phyloP scores from a whole-genome alignment of 2,329 filamentous ascomycete species.

The Neoscytalidium dimidiatum region DNA sequence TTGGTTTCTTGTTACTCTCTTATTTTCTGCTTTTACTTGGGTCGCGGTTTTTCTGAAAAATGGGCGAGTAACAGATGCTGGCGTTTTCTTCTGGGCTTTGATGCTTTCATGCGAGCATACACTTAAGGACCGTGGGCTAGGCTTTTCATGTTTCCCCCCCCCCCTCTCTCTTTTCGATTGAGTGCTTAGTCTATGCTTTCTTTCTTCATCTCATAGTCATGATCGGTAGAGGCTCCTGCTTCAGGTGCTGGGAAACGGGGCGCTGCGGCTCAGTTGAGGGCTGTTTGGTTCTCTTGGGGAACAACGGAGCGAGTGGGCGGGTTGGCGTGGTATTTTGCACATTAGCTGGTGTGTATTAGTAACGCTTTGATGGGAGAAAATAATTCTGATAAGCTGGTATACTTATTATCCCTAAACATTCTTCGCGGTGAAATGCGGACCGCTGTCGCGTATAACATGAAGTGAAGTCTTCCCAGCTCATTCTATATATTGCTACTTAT shows the following conservation, averaged over 20 bases:
- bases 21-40: background rate
- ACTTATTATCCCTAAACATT: no score
- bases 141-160: background rate
- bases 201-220: background rate
- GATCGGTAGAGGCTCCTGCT: background rate
- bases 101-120: background rate
- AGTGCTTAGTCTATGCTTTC: background rate
- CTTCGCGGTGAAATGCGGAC: no score
- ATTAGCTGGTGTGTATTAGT: constrained; percentile 12
- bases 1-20: background rate
- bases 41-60: background rate
- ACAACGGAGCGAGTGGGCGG: background rate
- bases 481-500: no score
- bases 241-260: background rate
- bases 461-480: no score
- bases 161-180: background rate
- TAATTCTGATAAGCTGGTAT: background rate
- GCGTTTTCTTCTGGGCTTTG: background rate
- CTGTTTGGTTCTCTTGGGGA: background rate
- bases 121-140: background rate
- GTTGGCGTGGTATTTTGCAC: background rate
- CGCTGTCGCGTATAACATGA: no score
- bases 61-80: constrained; percentile 1
- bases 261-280: background rate
- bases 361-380: background rate